Evolutionary conservation across 2,329 filamentous ascomycete species (phyloP).

Genomic region (Drechmeria coniospora): DNA sequence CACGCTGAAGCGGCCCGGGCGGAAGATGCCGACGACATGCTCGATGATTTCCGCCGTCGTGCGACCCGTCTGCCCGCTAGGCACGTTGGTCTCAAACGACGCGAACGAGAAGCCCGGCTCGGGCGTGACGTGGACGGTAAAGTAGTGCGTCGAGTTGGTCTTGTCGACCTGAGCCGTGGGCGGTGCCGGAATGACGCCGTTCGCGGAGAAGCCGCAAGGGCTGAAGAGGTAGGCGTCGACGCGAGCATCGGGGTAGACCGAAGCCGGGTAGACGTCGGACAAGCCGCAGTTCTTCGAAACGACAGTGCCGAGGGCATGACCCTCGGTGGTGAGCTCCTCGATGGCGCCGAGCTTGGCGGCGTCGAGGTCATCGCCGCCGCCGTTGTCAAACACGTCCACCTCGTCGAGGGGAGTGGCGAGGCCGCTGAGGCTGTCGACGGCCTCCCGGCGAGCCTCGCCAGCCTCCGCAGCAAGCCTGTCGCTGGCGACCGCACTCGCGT

Average conservation of each 20-base stretch:
- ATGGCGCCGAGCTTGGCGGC: constrained; percentile 42
- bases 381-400: constrained; percentile 73
- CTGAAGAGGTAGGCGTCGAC: constrained; percentile 95
- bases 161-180: constrained; percentile 18
- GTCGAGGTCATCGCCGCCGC: constrained; percentile 34
- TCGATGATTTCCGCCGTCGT: constrained; percentile 83
- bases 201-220: constrained; percentile 93
- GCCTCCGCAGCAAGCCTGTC: constrained; percentile 58
- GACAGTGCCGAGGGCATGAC: constrained; percentile 81
- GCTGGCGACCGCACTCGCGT: constrained; percentile 81
- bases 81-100: constrained; percentile 96
- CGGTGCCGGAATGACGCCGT: constrained; percentile 79
- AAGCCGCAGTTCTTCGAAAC: constrained; percentile 84
- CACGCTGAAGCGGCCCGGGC: constrained; percentile 92
- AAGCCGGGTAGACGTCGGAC: constrained; percentile 72
- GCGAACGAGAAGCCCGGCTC: constrained; percentile 96
- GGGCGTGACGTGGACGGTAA: constrained; percentile 94
- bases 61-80: constrained; percentile 71
- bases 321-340: constrained; percentile 75
- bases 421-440: constrained; percentile 42
- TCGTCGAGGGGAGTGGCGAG: constrained; percentile 41
- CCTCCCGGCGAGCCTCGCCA: constrained; percentile 44
- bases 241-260: constrained; percentile 78
- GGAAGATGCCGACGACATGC: constrained; percentile 91
- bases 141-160: constrained; percentile 61